Evolutionary conservation across 139 green algal species (phyloP).

Genomic region (Chlamydomonas applanata): DNA sequence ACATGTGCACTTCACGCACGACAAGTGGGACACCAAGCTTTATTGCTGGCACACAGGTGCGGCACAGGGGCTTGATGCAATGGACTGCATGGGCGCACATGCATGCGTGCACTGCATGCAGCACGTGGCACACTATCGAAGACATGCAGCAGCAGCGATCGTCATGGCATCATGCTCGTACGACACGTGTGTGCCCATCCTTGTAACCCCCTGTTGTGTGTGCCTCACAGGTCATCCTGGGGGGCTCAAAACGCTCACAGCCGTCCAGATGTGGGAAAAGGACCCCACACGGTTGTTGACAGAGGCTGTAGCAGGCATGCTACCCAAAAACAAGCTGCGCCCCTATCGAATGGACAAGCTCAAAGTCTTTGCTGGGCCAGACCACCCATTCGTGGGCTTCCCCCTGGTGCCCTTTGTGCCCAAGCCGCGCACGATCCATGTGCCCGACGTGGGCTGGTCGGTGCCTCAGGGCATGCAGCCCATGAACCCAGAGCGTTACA

Average conservation of each 20-base stretch:
- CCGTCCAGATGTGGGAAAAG: constrained; percentile 49
- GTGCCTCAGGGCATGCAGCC: constrained; percentile 71
- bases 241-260: constrained; percentile 75
- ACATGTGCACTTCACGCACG: constrained; percentile 78
- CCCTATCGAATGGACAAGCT: constrained; percentile 71
- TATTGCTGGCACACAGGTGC: constrained; percentile 87
- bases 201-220: background rate
- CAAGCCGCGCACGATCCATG: constrained; percentile 50
- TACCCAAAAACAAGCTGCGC: constrained; percentile 80
- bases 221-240: constrained; percentile 62
- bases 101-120: background rate
- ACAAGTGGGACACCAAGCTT: constrained; percentile 87
- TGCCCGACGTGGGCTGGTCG: constrained; percentile 54
- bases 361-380: constrained; percentile 68
- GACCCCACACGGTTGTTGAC: constrained; percentile 69
- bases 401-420: constrained; percentile 60
- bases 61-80: background rate
- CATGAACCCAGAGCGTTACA: constrained; percentile 67
- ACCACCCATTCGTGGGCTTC: constrained; percentile 71
- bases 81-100: no score
- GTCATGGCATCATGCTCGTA: no score
- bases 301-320: constrained; percentile 82
- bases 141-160: background rate
- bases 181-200: background rate
- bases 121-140: background rate